Conservation (phyloP, 2,329 filamentous ascomycete species). For the Aspergillus clavatus region DNA sequence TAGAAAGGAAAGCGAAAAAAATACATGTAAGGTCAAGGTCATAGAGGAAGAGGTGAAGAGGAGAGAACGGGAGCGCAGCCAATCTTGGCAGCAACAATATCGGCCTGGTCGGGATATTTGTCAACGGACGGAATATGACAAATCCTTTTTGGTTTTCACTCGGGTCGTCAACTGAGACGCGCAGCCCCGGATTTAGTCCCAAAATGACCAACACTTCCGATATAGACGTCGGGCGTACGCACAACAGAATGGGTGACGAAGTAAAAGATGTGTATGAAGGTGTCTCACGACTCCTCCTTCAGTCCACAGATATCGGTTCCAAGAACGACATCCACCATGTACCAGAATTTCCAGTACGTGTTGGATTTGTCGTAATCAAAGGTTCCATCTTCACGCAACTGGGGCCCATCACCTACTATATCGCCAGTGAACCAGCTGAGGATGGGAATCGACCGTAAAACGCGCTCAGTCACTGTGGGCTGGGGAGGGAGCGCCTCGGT, state of each 20-base stretch:
- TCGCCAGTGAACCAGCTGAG: slow-evolving; percentile 65
- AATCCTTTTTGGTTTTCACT: no score
- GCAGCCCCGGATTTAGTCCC: no score
- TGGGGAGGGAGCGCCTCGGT: slow-evolving; percentile 68
- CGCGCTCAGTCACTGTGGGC: slow-evolving; percentile 58
- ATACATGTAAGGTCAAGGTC: neutral
- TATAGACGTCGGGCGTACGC: no score
- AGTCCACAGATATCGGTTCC: slow-evolving; percentile 59
- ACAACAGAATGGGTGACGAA: no score
- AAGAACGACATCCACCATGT: slow-evolving; percentile 51
- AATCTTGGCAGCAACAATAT: no score
- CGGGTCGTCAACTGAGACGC: no score
- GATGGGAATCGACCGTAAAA: slow-evolving; percentile 63
- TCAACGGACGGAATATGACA: no score
- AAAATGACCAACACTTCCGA: no score
- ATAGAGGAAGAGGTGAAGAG: no score
- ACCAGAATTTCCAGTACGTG: slow-evolving; percentile 58
- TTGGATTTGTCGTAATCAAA: slow-evolving; percentile 67
- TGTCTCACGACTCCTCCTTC: slow-evolving; percentile 44
- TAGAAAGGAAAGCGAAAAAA: neutral
- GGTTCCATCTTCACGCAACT: slow-evolving; percentile 41
- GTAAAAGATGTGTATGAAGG: neutral
- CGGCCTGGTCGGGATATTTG: no score
- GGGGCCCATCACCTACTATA: slow-evolving; percentile 45
- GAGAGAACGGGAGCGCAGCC: no score